These are phyloP conservation scores for Arxiozyma slooffiae DNA, from an alignment of 1,139 yeast species.

Conservation along the genomic window DNA sequence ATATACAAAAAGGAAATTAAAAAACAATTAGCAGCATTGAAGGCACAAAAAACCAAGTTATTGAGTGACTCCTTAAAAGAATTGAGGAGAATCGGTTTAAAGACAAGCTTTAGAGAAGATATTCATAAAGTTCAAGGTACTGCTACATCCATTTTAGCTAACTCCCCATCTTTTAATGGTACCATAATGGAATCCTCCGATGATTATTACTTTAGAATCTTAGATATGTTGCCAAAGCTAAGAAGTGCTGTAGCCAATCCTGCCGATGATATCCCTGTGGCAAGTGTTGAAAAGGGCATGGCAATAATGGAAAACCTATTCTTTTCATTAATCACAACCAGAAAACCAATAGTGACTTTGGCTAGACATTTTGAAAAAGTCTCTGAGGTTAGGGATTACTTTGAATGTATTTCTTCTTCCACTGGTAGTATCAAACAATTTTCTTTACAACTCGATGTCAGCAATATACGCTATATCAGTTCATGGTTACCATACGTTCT, in stretches of 20 bases:
- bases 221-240: conserved; percentile 74
- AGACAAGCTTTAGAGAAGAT: conserved; percentile 54
- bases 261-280: conserved; percentile 64
- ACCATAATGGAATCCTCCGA: conserved; percentile 43
- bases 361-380: conserved; percentile 19
- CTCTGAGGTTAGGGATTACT: conserved; percentile 12
- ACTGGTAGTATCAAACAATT: conserved; percentile 13
- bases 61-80: conserved; percentile 71
- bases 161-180: conserved; percentile 39
- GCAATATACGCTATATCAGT: conserved; percentile 11
- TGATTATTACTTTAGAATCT: conserved; percentile 51
- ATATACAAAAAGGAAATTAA: conserved; percentile 64
- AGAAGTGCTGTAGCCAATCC: conserved; percentile 54
- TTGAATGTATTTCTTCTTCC: conserved; percentile 17
- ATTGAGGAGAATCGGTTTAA: conserved; percentile 65
- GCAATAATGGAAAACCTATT: conserved; percentile 72
- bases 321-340: conserved; percentile 41
- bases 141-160: conserved; percentile 52
- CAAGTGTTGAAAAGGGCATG: conserved; percentile 66
- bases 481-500: conserved; percentile 43
- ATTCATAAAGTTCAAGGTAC: conserved; percentile 52
- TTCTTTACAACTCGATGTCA: conserved; percentile 7
- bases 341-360: conserved; percentile 39
- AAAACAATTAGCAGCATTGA: conserved; percentile 60
- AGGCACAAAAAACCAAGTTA: conserved; percentile 67